Base-by-base conservation (phyloP, 2,329 filamentous ascomycete species). In the Calonectria pauciramosa region DNA sequence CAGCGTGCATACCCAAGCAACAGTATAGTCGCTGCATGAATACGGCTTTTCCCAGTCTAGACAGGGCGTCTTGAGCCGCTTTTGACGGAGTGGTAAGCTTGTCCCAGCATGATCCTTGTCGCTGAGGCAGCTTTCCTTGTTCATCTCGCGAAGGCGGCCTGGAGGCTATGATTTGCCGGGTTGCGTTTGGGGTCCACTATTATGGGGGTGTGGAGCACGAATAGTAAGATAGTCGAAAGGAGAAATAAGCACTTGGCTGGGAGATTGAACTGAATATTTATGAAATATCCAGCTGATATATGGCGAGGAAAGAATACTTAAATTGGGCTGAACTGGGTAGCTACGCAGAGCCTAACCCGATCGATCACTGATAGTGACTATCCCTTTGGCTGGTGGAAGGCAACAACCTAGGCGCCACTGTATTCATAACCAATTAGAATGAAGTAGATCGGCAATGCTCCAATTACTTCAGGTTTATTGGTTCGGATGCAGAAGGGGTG, bases 1-100 rank as follows among this genome's bases (percentile, higher is more conserved):
- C 0, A 84, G 36, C 0, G 83, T 81, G 63, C 80, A 84, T 0
- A 85, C 78, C 83, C 83, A 85, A 0, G 82, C 84, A 3, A 85
- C 70, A 0, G 81, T 83, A 36, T 68, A 68, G 28, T 18, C 41
- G 6, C 51, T 30, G 30, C 51, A n/a, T 14, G 64, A 47, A 11
- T 13, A 47, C 11, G 20, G 1, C 11, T 1, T 47, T 47, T 47
- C 23, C n/a, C 23, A n/a, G 2, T 13, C 20, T 7, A 5, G 34
- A 36, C 3, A 20, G 6, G 5, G 2, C 23, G 32, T 41, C 8
- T 41, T 8, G 34, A 8, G 13, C 8, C 32, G 34, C 56, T 23
- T 47, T 11, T n/a, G n/a, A 11, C 20, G 44, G 44, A 23, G 44
- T 23, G 44, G 10, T 47, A 47, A 47, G 11, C 44, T 47, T 47